A percentile compares a stretch with the other conserved stretches of the same genome.
Evolutionary conservation across 495 filamentous ascomycete species (phyloP).

Genomic region (Tuber brumale): DNA sequence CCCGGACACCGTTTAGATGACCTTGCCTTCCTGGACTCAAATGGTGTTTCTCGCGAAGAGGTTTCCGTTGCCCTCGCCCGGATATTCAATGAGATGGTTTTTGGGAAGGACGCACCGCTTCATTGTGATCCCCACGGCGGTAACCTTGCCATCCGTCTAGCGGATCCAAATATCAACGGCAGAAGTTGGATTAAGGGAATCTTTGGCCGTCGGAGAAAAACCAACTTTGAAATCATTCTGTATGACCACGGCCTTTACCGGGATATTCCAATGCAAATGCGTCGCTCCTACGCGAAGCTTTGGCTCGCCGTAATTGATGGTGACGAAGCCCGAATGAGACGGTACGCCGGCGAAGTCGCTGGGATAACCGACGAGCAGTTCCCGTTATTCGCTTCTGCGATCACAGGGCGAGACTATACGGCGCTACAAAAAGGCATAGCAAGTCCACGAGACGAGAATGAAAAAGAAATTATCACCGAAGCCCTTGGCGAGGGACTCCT

Average conservation of each 20-base stretch:
- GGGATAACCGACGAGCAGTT: slow-evolving; percentile 89
- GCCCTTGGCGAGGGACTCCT: slow-evolving; percentile 80
- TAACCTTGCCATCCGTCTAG: slow-evolving; percentile 78
- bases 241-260: slow-evolving; percentile 97
- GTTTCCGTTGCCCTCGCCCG: slow-evolving; percentile 85
- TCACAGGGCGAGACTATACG: slow-evolving; percentile 86
- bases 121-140: slow-evolving; percentile 98
- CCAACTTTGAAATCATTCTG: slow-evolving; percentile 94
- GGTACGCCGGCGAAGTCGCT: slow-evolving; percentile 81
- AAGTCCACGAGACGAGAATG: slow-evolving; percentile 57
- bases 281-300: slow-evolving; percentile 87
- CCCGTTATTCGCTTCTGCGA: slow-evolving; percentile 88
- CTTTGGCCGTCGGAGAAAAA: slow-evolving; percentile 48
- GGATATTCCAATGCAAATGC: slow-evolving; percentile 71
- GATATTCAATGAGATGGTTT: slow-evolving; percentile 99
- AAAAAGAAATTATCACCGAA: slow-evolving; percentile 73
- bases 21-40: slow-evolving; percentile 72
- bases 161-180: slow-evolving; percentile 49
- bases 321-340: slow-evolving; percentile 74
- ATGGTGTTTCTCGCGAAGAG: slow-evolving; percentile 88
- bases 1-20: slow-evolving; percentile 84
- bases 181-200: slow-evolving; percentile 5
- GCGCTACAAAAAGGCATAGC: slow-evolving; percentile 59
- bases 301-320: slow-evolving; percentile 94
- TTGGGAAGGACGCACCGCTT: slow-evolving; percentile 77